These are phyloP conservation scores for Clitopilus hobsonii DNA, from an alignment of 768 basidiomycete genomes.

Conservation along the genomic window DNA sequence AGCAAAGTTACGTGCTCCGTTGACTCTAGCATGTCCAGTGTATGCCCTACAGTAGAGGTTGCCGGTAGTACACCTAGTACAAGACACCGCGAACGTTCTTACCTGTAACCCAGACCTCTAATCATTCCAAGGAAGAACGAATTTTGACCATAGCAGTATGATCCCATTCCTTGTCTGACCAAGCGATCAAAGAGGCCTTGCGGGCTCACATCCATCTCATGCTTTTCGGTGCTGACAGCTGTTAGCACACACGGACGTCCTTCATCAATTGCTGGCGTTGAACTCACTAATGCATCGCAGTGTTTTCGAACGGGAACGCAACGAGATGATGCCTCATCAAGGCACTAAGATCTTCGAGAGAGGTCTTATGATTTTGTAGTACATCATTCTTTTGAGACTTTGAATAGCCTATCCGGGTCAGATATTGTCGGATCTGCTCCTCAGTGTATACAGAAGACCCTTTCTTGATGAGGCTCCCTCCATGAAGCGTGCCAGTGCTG, in stretches of 20 bases:
- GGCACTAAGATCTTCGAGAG: constrained; percentile 20
- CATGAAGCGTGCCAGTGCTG: constrained; percentile 6
- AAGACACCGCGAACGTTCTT: no score
- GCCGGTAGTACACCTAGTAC: no score
- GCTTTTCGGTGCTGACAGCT: constrained; percentile 1
- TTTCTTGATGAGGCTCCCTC: constrained; percentile 6
- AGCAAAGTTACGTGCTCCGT: not conserved
- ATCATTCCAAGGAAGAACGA: constrained; percentile 13
- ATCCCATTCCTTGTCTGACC: constrained; percentile 13
- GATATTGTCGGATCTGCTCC: constrained; percentile 17
- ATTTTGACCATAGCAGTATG: constrained; percentile 18
- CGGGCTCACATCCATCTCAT: constrained; percentile 8
- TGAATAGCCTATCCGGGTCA: constrained; percentile 18
- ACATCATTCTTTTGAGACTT: constrained; percentile 10
- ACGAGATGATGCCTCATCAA: constrained; percentile 23
- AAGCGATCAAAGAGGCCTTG: constrained; percentile 13
- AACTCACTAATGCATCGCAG: constrained; percentile 33
- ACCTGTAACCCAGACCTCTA: constrained; percentile 18
- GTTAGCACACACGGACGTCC: not conserved
- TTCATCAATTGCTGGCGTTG: not conserved
- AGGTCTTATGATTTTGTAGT: constrained; percentile 16
- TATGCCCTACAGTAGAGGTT: not conserved
- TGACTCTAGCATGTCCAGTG: not conserved
- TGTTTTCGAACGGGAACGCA: constrained; percentile 34
- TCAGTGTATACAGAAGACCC: constrained; percentile 10